phyloP scores from a whole-genome alignment of 108 stramenopile species.

The Nitzschia sp. region DNA sequence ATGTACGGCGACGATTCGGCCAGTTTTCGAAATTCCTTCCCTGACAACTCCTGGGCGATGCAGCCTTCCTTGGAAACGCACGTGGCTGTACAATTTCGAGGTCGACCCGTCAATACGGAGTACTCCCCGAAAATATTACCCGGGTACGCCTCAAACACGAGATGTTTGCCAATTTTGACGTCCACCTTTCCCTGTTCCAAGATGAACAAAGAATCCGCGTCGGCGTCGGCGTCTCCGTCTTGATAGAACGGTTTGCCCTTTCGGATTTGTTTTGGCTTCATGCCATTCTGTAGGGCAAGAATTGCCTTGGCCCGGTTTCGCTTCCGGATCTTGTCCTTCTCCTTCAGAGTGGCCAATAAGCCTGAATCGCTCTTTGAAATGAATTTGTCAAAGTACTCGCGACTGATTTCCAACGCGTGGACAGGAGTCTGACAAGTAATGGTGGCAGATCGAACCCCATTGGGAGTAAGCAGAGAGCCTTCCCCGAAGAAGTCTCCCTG shows the following conservation, averaged over 20 bases:
- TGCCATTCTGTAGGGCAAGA: conserved; percentile 65
- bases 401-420: conserved; percentile 83
- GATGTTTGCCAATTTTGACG: conserved; percentile 30
- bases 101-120: conserved; percentile 57
- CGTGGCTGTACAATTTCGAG: conserved; percentile 67
- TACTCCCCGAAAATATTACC: conserved; percentile 83
- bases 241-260: conserved; percentile 52
- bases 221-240: conserved; percentile 54
- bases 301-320: conserved; percentile 82
- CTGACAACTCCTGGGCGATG: conserved; percentile 51
- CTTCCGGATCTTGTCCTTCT: conserved; percentile 81
- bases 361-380: conserved; percentile 56
- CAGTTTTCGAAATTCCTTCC: conserved; percentile 62
- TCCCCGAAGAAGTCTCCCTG: conserved; percentile 82
- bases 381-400: conserved; percentile 89
- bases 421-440: conserved; percentile 80
- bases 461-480: conserved; percentile 73
- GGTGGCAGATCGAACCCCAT: conserved; percentile 60
- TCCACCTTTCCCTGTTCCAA: conserved; percentile 55
- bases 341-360: conserved; percentile 56
- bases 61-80: conserved; percentile 64
- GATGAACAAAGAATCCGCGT: conserved; percentile 57
- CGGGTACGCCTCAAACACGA: conserved; percentile 47
- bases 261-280: conserved; percentile 41
- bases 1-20: conserved; percentile 53